Evolutionary conservation across 1,139 yeast species (phyloP), one percentile per base, ranked within the genome.

Genomic region (Kodamaea anthophila): DNA sequence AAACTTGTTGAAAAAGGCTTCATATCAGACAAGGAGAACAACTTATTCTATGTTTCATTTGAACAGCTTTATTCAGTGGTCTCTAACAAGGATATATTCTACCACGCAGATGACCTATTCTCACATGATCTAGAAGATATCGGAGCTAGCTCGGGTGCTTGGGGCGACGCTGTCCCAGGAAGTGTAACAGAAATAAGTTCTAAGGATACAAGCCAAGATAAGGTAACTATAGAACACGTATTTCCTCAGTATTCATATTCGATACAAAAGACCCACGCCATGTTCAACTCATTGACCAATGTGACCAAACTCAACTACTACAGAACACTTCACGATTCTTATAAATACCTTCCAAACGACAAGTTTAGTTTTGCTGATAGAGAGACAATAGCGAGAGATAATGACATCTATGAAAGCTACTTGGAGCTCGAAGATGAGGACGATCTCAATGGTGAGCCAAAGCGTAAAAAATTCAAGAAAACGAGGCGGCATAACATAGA

Each of bases 161-260:
- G 15, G 11, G 29, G 38, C 4, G 39, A 32, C 10, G 24, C 25
- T 5, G 8, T 37, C 14, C n/a, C n/a, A n/a, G n/a, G n/a, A n/a
- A n/a, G n/a, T n/a, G n/a, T 9, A 16, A 12, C 7, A 11, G 13
- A 6, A 18, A 11, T 14, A 24, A 23, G 15, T 23, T 23, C 21
- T n/a, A 27, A 29, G 4, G 38, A 22, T 21, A 30, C 15, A 13
- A 22, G 20, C 26, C 29, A 29, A 2, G 39, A 33, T 21, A 43
- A 46, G 26, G 53, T 65, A 19, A 60, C 65, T 1, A 41, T 65
- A 1, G 47, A 53, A 18, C 71, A 63, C 31, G 63, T 63, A 7
- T 65, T 66, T 39, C 71, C 71, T 8, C 61, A 60, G 28, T 63
- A 62, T 39, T 67, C 67, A 3, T 31, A 44, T n/a, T 49, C 53